Percentiles rank a stretch among this genome's conserved stretches.
Conservation (phyloP, 768 basidiomycete genomes). For the Trametes gibbosa region DNA sequence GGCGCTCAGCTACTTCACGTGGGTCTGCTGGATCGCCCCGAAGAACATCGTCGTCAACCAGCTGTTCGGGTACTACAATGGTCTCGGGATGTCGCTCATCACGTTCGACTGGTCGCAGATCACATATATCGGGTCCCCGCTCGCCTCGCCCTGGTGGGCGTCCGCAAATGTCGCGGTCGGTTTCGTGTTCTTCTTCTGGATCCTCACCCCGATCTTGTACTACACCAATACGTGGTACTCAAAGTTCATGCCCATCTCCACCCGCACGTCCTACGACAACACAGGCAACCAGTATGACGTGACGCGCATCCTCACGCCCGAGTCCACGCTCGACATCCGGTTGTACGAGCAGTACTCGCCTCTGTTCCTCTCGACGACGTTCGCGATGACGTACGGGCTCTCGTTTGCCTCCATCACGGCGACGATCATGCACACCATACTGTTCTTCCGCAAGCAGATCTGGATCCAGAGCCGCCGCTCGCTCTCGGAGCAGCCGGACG, state of each 20-base stretch:
- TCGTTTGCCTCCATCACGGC: constrained; percentile 81
- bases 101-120: constrained; percentile 82
- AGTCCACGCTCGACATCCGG: constrained; percentile 35
- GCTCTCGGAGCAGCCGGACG: constrained; percentile 77
- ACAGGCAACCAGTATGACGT: constrained; percentile 42
- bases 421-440: constrained; percentile 64
- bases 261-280: constrained; percentile 41
- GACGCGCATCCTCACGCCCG: constrained; percentile 36
- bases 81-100: constrained; percentile 59
- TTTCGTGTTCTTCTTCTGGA: constrained; percentile 69
- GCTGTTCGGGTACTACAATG: constrained; percentile 58
- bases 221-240: constrained; percentile 69
- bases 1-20: constrained; percentile 37
- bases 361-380: constrained; percentile 53
- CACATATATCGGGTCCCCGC: constrained; percentile 66
- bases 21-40: constrained; percentile 69
- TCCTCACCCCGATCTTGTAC: constrained; percentile 61
- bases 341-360: constrained; percentile 45
- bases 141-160: constrained; percentile 83
- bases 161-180: constrained; percentile 64
- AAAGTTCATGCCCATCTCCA: constrained; percentile 58
- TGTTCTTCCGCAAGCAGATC: constrained; percentile 80
- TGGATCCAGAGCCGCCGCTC: constrained; percentile 67
- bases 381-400: constrained; percentile 75
- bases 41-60: constrained; percentile 68